Conservation (phyloP, 257 asterid species). For the Salvia miltiorrhiza region DNA sequence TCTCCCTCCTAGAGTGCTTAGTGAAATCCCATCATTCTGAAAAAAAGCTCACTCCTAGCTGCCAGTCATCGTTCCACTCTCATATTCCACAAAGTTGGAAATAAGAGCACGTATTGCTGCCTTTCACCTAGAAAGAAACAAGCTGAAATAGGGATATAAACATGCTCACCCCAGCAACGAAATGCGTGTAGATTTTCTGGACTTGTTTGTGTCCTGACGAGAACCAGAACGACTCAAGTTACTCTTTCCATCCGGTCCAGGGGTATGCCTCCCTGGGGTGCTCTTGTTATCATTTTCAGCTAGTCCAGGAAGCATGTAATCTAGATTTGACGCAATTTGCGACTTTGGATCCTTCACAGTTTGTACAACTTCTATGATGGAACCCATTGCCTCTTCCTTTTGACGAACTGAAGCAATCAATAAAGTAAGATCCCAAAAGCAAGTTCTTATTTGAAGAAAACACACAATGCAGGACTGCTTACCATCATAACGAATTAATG, state of each 20-base stretch:
- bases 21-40: not conserved
- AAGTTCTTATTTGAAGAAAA: slow-evolving; percentile 12
- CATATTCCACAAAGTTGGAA: not conserved
- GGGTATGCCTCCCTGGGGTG: slow-evolving; percentile 45
- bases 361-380: slow-evolving; percentile 85
- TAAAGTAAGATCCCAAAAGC: slow-evolving; percentile 19
- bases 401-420: slow-evolving; percentile 73
- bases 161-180: slow-evolving; percentile 62
- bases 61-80: not conserved
- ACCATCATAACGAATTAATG: slow-evolving; percentile 96
- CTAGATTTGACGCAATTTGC: slow-evolving; percentile 42
- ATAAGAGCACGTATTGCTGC: not conserved
- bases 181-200: slow-evolving; percentile 58
- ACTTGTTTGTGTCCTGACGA: slow-evolving; percentile 37
- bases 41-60: not conserved
- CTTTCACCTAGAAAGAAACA: not conserved
- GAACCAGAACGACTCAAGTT: slow-evolving; percentile 35
- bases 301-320: slow-evolving; percentile 72
- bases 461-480: slow-evolving; percentile 9
- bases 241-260: slow-evolving; percentile 34
- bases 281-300: slow-evolving; percentile 41
- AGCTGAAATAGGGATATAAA: not conserved
- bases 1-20: not conserved
- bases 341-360: slow-evolving; percentile 77
- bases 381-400: slow-evolving; percentile 84